Evolutionary conservation across 2,329 filamentous ascomycete species (phyloP).

Genomic region (Lecanicillium sp.): DNA sequence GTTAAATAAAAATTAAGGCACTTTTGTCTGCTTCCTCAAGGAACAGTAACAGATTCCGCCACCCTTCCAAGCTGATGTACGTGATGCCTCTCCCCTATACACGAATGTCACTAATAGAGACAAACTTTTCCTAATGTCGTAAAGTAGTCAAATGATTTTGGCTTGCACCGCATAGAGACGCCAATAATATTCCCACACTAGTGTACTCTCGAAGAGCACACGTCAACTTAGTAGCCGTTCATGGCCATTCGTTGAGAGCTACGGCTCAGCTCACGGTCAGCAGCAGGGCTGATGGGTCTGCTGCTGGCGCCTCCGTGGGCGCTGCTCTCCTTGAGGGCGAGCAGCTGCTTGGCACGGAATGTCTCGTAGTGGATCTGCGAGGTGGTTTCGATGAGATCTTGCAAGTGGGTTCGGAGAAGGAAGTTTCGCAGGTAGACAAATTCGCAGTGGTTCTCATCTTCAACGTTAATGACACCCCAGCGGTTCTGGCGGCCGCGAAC

Average conservation of each 20-base stretch:
- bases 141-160: slow-evolving; percentile 5
- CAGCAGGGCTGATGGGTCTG: slow-evolving; percentile 88
- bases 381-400: slow-evolving; percentile 98
- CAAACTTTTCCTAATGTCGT: slow-evolving; percentile 7
- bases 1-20: too few relatives aligned
- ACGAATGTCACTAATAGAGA: slow-evolving; percentile 3
- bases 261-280: slow-evolving; percentile 92
- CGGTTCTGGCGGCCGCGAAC: slow-evolving; percentile 97
- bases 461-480: slow-evolving; percentile 99
- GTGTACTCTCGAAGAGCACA: background rate
- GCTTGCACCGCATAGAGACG: background rate
- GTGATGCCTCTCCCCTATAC: slow-evolving; percentile 3
- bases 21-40: too few relatives aligned
- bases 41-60: background rate
- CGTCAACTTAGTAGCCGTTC: slow-evolving; percentile 81
- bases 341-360: slow-evolving; percentile 97
- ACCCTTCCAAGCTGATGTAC: slow-evolving; percentile 1
- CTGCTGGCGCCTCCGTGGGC: slow-evolving; percentile 69
- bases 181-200: background rate
- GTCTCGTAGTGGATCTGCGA: slow-evolving; percentile 99
- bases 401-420: slow-evolving; percentile 93
- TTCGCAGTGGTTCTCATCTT: slow-evolving; percentile 99
- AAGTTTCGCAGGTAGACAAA: slow-evolving; percentile 98
- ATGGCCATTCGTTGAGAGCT: slow-evolving; percentile 96
- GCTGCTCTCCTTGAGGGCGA: slow-evolving; percentile 97